Evolutionary conservation across 2,329 filamentous ascomycete genomes (phyloP).

Genomic region (Colletotrichum nymphaeae): DNA sequence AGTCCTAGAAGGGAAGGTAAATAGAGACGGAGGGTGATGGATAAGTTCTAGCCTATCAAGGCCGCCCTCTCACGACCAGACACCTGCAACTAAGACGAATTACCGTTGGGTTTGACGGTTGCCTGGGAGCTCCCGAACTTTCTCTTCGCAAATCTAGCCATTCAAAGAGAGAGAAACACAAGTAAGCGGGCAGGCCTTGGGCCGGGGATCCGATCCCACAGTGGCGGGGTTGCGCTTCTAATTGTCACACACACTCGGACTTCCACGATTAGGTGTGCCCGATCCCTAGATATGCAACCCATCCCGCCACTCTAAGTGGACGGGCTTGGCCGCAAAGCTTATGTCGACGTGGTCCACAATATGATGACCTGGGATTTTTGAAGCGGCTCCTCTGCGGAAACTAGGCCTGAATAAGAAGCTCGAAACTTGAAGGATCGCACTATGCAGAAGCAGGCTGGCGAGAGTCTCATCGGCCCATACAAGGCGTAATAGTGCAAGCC

Average conservation of each 20-base stretch:
- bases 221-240: constrained; percentile 9
- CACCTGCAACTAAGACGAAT: neutral
- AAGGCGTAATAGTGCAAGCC: neutral
- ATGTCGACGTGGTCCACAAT: neutral
- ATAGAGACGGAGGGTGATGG: neutral
- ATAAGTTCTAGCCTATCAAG: neutral
- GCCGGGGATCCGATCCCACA: constrained; percentile 3
- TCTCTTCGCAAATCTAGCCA: neutral
- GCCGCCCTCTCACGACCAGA: neutral
- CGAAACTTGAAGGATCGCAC: constrained; percentile 12
- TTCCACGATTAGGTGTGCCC: neutral
- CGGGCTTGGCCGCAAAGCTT: neutral
- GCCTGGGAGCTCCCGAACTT: neutral
- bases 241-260: constrained; percentile 11
- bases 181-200: neutral
- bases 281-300: neutral
- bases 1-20: neutral
- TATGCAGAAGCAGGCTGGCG: neutral
- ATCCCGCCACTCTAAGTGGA: neutral
- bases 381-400: neutral
- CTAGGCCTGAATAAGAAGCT: constrained; percentile 29
- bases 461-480: neutral
- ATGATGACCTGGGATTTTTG: neutral
- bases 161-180: neutral
- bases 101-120: too few relatives aligned